These are phyloP conservation scores for Carex littledalei DNA, from an alignment of 176 grass and related monocot species.

Conservation along the genomic window DNA sequence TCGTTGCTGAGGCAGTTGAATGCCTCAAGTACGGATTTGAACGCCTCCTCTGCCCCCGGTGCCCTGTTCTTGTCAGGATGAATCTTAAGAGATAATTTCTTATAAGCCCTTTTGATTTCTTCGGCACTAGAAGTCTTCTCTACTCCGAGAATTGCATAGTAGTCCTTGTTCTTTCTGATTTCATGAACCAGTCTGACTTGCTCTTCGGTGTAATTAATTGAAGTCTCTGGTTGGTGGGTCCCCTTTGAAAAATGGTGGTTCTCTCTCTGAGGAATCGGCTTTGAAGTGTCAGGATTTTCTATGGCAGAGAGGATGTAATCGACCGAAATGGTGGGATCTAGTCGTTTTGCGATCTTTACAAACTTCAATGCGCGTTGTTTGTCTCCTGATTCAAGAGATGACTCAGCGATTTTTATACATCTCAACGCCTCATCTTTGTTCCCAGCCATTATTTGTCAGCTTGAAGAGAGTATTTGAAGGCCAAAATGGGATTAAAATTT, in stretches of 20 bases:
- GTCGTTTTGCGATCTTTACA: conserved; percentile 58
- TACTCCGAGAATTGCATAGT: conserved; percentile 82
- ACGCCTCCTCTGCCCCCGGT: conserved; percentile 85
- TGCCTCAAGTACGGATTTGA: conserved; percentile 77
- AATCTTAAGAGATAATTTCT: conserved; percentile 70
- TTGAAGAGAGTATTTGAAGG: background rate
- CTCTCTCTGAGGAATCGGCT: conserved; percentile 6
- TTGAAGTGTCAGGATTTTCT: conserved; percentile 38
- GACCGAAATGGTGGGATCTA: conserved; percentile 46
- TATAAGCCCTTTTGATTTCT: conserved; percentile 83
- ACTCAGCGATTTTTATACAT: conserved; percentile 63
- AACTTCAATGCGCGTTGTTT: conserved; percentile 48
- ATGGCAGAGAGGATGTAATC: conserved; percentile 38
- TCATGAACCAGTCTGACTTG: conserved; percentile 49
- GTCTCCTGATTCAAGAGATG: conserved; percentile 63
- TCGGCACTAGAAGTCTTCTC: conserved; percentile 55
- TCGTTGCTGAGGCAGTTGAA: conserved; percentile 69
- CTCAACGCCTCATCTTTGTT: conserved; percentile 86
- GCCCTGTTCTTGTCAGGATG: conserved; percentile 97
- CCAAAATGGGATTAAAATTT: background rate
- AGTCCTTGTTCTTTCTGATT: conserved; percentile 80
- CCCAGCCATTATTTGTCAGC: conserved; percentile 45
- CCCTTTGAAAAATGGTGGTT: background rate
- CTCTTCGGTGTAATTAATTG: conserved; percentile 48
- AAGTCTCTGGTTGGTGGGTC: background rate